Percentiles rank a stretch among this genome's conserved stretches.
Conservation (phyloP, 345 rosid species). For the Eucalyptus tenuipes region DNA sequence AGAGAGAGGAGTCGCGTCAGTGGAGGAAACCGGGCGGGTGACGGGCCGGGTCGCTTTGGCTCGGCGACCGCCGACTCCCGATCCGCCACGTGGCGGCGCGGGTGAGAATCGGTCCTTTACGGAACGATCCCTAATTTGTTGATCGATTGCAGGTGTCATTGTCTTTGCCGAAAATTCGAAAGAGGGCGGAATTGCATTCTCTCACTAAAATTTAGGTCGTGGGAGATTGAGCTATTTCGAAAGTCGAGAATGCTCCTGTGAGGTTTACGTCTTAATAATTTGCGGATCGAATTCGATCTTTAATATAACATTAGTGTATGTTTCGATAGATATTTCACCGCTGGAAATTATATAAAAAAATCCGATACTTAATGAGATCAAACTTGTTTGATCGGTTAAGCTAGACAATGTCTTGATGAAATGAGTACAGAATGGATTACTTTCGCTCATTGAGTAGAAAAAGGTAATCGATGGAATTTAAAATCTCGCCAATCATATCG, state of each 20-base stretch:
- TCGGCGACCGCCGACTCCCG: not conserved
- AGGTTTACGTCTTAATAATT: not conserved
- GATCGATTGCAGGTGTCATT: not conserved
- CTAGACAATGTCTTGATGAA: not conserved
- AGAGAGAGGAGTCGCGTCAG: not conserved
- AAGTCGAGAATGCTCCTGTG: not conserved
- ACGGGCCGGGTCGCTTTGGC: not conserved
- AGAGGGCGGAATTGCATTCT: not conserved
- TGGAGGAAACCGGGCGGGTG: not conserved
- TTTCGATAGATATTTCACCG: rapidly evolving
- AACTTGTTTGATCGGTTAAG: not conserved
- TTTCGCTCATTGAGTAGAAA: not conserved
- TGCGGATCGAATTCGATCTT: not conserved
- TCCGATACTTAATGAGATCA: not conserved
- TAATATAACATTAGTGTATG: rapidly evolving
- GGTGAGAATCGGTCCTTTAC: not conserved
- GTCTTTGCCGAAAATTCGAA: not conserved
- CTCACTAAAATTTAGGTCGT: not conserved
- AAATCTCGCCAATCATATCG: not conserved
- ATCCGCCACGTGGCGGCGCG: not conserved
- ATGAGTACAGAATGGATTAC: not conserved
- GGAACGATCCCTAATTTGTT: not conserved
- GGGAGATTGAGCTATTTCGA: not conserved
- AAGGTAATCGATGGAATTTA: not conserved
- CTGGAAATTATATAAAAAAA: not conserved